Evolutionary conservation across 2,329 filamentous ascomycete genomes (phyloP).

Genomic region (Penicillium sp.): DNA sequence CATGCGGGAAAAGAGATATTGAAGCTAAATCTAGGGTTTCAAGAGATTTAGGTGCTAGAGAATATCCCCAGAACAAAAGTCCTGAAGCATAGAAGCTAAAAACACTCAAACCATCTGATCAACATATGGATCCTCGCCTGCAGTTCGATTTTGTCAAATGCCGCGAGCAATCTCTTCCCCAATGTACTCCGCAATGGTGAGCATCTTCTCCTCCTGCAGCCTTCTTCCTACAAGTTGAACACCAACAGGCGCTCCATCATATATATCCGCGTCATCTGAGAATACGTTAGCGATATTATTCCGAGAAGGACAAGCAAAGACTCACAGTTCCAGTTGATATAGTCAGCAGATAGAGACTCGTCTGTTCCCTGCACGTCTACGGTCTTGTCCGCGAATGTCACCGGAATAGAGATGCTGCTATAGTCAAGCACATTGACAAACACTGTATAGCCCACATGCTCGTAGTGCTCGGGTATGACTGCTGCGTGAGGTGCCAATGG

Average conservation of each 20-base stretch:
- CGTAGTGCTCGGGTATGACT: constrained; percentile 43
- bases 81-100: too few species aligned
- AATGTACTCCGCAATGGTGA: constrained; percentile 46
- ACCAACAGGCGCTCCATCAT: constrained; percentile 49
- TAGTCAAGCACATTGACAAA: constrained; percentile 59
- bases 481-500: constrained; percentile 45
- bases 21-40: too few species aligned
- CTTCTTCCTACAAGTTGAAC: constrained; percentile 51
- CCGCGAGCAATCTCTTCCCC: constrained; percentile 18
- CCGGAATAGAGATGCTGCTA: constrained; percentile 53
- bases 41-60: too few species aligned
- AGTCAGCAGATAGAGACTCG: constrained; percentile 45
- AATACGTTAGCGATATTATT: constrained; percentile 1
- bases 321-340: constrained; percentile 52
- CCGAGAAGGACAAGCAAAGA: constrained; percentile 1
- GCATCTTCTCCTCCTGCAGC: constrained; percentile 52
- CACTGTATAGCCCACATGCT: constrained; percentile 46
- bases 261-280: constrained; percentile 49
- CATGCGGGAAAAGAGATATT: too few species aligned
- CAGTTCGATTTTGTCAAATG: background rate
- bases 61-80: too few species aligned
- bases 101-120: background rate
- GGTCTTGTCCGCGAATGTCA: constrained; percentile 53
- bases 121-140: background rate
- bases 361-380: constrained; percentile 44